Conservation (phyloP, 148 eudicot genomes). For the Fagopyrum esculentum region DNA sequence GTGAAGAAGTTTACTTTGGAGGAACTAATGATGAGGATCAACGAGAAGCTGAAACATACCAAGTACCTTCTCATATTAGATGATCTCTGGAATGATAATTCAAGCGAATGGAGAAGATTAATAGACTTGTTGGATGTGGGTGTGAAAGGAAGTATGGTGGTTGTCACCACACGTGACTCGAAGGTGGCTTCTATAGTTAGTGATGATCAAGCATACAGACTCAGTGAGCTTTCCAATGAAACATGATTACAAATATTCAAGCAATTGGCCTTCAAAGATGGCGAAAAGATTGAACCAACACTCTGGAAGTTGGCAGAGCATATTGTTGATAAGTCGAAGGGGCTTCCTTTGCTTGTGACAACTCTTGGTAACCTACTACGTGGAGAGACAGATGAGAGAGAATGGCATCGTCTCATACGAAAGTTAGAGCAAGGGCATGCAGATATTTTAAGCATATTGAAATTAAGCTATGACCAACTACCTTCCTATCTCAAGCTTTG, state of each 20-base stretch:
- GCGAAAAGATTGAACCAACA: neutral
- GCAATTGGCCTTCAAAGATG: neutral
- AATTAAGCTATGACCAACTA: slow-evolving; percentile 12
- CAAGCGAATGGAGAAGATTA: neutral
- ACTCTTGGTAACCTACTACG: neutral
- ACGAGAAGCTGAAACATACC: too few relatives aligned
- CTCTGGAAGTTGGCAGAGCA: neutral
- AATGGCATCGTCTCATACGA: neutral
- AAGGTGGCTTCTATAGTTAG: neutral
- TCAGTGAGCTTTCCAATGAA: neutral
- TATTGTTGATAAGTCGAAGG: neutral
- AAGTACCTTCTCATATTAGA: too few relatives aligned
- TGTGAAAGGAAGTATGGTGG: neutral
- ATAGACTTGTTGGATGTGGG: neutral
- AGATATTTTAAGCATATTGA: neutral
- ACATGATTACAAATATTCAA: neutral
- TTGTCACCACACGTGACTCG: neutral
- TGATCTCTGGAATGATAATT: too few relatives aligned
- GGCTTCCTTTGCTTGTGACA: slow-evolving; percentile 1
- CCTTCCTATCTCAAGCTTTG: slow-evolving; percentile 6
- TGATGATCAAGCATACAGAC: neutral
- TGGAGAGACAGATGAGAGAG: neutral
- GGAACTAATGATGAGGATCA: too few relatives aligned
- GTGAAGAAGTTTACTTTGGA: too few relatives aligned
- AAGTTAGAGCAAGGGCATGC: neutral